These are phyloP conservation scores for Pythium dissimile DNA, from an alignment of 352 stramenopile species.

Conservation along the genomic window DNA sequence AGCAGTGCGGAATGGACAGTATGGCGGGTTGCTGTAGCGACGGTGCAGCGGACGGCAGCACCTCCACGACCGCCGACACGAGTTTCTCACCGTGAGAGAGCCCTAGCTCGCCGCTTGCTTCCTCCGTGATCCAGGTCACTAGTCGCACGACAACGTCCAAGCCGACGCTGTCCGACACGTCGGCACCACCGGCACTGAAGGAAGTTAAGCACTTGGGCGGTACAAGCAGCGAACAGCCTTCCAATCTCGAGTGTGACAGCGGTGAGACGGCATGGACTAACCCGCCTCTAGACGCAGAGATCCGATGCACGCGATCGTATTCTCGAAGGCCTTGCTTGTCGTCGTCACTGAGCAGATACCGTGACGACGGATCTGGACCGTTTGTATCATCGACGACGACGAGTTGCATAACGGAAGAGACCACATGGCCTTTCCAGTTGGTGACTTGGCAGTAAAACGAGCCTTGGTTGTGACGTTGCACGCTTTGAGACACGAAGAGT, in stretches of 20 bases:
- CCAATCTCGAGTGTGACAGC: not conserved
- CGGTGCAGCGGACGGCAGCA: conserved; percentile 27
- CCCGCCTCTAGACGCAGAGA: conserved; percentile 37
- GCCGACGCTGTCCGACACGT: conserved; percentile 48
- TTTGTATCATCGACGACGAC: conserved; percentile 46
- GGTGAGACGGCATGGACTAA: conserved; percentile 18
- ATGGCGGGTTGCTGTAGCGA: conserved; percentile 9
- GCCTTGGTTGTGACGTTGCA: conserved; percentile 55
- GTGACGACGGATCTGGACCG: conserved; percentile 31
- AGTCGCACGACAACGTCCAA: conserved; percentile 44
- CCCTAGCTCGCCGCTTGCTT: not conserved
- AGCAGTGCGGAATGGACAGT: conserved; percentile 23
- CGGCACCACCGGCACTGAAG: conserved; percentile 29
- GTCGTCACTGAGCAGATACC: conserved; percentile 37
- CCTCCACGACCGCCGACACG: conserved; percentile 41
- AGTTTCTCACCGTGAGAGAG: conserved; percentile 27
- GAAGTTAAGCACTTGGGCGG: conserved; percentile 51
- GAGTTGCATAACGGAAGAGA: conserved; percentile 33
- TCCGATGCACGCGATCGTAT: conserved; percentile 20
- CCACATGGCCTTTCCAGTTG: conserved; percentile 43
- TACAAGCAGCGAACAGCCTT: conserved; percentile 38
- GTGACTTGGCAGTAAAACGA: conserved; percentile 53
- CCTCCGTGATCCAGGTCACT: not conserved
- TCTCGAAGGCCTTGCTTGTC: conserved; percentile 1
- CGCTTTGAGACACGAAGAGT: conserved; percentile 47